phyloP scores from a whole-genome alignment of 768 basidiomycete species.

The Lentinula raphanica region DNA sequence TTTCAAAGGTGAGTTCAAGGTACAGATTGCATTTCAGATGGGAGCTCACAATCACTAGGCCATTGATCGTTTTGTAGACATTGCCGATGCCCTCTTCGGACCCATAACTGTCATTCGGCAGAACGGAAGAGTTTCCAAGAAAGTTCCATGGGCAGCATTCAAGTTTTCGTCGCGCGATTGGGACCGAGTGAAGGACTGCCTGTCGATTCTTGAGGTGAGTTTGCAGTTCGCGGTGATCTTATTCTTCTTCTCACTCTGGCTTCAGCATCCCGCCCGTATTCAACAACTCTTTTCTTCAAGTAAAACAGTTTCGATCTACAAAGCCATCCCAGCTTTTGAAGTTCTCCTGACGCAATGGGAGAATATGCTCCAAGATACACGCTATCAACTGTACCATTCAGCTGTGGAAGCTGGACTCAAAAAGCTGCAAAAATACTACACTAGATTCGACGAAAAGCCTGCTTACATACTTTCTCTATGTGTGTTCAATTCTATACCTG shows the following conservation, averaged over 20 bases:
- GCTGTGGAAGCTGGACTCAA: not conserved
- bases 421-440: constrained; percentile 7
- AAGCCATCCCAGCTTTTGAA: constrained; percentile 4
- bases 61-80: constrained; percentile 5
- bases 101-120: constrained; percentile 2
- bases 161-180: not conserved
- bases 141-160: constrained; percentile 6
- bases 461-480: constrained; percentile 2
- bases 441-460: constrained; percentile 6
- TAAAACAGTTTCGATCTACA: not conserved
- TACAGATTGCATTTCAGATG: too few species aligned
- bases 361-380: not conserved
- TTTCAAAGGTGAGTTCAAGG: constrained; percentile 13
- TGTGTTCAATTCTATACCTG: not conserved
- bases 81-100: constrained; percentile 6
- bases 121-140: not conserved
- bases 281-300: constrained; percentile 7
- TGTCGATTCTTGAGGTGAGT: not conserved
- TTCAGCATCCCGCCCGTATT: constrained; percentile 6
- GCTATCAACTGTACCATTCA: not conserved
- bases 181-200: not conserved
- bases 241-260: not conserved
- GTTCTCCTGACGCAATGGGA: constrained; percentile 3
- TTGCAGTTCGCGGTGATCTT: not conserved
- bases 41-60: too few species aligned